Base-by-base conservation (phyloP, 2,329 filamentous ascomycete species). In the Zasmidium citrigriseum region DNA sequence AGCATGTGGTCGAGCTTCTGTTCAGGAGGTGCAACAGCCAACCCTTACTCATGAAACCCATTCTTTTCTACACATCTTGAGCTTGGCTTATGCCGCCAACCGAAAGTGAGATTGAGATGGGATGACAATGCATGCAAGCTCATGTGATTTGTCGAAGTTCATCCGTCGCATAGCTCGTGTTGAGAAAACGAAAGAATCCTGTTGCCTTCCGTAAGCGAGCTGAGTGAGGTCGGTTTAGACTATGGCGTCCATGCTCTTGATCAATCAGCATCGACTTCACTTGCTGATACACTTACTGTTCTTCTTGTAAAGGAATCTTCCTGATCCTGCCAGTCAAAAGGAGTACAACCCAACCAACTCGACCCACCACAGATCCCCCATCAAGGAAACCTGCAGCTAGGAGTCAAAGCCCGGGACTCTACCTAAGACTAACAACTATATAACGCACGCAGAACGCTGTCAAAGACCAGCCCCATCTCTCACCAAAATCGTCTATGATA, bases 351-450 rank as follows among this genome's bases (percentile, higher is more conserved):
- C 59, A 45, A 56, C 57, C 61, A 54, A 55, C 57, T 60, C 58
- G 29, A 52, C 55, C 54, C 46, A 49, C 38, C 38, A 34, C 34
- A 18, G n/a, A n/a, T n/a, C n/a, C n/a, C n/a, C n/a, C n/a, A 46
- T 29, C 34, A 29, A 29, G 34, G 38, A 23, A 57, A 47, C 52
- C 21, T 25, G 46, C 47, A 54, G 53, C 57, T 41, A 56, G 53
- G 57, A 60, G 57, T 60, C 57, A 51, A 60, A 60, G 57, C 46
- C 58, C 41, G 48, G 62, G 62, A 64, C 62, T 64, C 62, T 54
- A 64, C 62, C 59, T 59, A 62, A 56, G 59, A 60, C 56, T 62
- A 59, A 54, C n/a, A 14, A 49, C 48, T 54, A 57, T 55, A 45
- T 54, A 57, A 57, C 22, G 21, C 23, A 29, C 14, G 52, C 54